Evolutionary conservation across 2,329 filamentous ascomycete genomes (phyloP).

Genomic region (Cytospora chrysosperma): DNA sequence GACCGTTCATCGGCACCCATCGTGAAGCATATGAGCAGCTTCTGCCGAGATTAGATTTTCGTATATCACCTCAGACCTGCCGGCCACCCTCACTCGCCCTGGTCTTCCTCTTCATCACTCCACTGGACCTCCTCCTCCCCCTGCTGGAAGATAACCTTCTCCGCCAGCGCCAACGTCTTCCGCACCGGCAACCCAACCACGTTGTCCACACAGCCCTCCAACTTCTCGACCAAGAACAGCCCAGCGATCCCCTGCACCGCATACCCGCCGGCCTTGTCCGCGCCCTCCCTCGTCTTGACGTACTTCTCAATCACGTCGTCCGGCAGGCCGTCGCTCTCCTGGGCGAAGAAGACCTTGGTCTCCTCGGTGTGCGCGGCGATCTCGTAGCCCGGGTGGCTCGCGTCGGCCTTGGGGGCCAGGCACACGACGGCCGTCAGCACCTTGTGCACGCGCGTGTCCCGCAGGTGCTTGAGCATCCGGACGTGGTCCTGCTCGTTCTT

Average conservation of each 20-base stretch:
- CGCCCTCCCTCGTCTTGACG: conserved; percentile 83
- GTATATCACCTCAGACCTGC: neutral
- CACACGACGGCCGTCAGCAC: conserved; percentile 83
- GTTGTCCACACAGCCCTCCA: conserved; percentile 90
- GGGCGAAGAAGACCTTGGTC: conserved; percentile 85
- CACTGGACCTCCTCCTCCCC: conserved; percentile 59
- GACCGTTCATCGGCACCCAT: neutral
- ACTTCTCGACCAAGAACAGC: conserved; percentile 81
- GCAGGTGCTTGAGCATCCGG: conserved; percentile 76
- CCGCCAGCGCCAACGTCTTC: conserved; percentile 75
- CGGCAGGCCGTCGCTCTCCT: conserved; percentile 52
- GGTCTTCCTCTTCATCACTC: conserved; percentile 36
- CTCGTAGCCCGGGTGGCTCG: conserved; percentile 80
- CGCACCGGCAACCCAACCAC: conserved; percentile 88
- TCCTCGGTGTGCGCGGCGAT: conserved; percentile 82
- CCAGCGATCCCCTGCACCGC: conserved; percentile 87
- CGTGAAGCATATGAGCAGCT: neutral
- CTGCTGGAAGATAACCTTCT: conserved; percentile 80
- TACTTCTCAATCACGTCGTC: conserved; percentile 83
- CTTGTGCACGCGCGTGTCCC: conserved; percentile 75
- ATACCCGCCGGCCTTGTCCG: conserved; percentile 95
- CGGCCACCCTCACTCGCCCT: neutral
- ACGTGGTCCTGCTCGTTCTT: conserved; percentile 77
- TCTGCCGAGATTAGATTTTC: neutral
- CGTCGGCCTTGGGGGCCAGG: conserved; percentile 79